phyloP scores from a whole-genome alignment of 345 rosid species.

The Theobroma cacao region DNA sequence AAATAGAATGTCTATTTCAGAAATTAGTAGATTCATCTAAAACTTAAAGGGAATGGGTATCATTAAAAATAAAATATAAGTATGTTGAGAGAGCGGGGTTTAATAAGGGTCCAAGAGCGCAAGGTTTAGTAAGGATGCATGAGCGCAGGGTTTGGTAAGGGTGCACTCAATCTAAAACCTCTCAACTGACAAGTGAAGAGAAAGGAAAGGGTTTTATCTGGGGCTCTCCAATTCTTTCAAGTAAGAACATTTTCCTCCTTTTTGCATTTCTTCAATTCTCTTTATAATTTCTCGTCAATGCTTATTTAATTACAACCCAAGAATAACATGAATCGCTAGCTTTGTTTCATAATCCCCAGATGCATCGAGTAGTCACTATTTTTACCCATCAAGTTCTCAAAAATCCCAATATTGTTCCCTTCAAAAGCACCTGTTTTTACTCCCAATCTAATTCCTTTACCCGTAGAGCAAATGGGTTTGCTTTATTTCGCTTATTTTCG shows the following conservation, averaged over 20 bases:
- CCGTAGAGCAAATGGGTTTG: conserved; percentile 22
- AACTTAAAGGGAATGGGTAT: too few relatives aligned
- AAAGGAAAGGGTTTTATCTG: background rate
- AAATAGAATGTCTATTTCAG: too few relatives aligned
- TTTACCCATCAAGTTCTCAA: conserved; percentile 29
- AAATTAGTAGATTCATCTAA: too few relatives aligned
- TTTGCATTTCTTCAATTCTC: background rate
- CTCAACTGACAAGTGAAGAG: background rate
- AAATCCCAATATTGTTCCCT: conserved; percentile 23
- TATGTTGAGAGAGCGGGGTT: too few relatives aligned
- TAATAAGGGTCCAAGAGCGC: too few relatives aligned
- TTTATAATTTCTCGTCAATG: background rate
- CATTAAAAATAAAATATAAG: too few relatives aligned
- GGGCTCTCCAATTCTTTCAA: background rate
- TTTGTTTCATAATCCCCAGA: conserved; percentile 21
- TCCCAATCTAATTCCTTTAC: conserved; percentile 20
- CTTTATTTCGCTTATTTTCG: conserved; percentile 46
- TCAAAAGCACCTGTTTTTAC: conserved; percentile 15
- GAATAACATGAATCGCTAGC: background rate
- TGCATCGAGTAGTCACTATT: conserved; percentile 47
- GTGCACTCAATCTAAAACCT: background rate
- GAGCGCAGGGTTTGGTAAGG: background rate
- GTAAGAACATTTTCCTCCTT: background rate
- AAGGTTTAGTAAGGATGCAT: too few relatives aligned
- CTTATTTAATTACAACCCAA: background rate